Base-by-base conservation (phyloP, 2,329 filamentous ascomycete species). In the Claviceps pazoutovae region DNA sequence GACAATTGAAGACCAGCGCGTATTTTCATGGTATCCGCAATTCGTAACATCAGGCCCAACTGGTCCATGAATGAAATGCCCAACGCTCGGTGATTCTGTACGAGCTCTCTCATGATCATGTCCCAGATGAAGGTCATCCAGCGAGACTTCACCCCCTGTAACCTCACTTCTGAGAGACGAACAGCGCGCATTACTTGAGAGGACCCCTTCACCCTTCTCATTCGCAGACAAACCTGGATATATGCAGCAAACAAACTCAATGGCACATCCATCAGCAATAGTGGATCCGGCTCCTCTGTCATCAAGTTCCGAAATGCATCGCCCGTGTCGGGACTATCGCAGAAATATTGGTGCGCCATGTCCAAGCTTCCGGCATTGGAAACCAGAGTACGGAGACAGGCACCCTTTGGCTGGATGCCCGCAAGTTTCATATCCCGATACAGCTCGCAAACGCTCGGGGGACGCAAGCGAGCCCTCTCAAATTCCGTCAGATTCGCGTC, bases 381-480 rank as follows among this genome's bases (percentile, higher is more conserved):
- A 1, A 88, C 57, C 1, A 88, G 67, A 17, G 79, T 73, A 3
- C 67, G 66, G 7, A 87, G 70, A 26, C 75, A 78, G 42, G 68
- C 62, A 1, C 71, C 72, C 4, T 66, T 60, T 0, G 81, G 77
- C 6, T 61, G 65, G 19, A 83, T 60, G 1, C 73, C 71, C 2
- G 70, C 67, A 1, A 60, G 61, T 13, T 68, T 61, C 79, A 89
- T 85, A 43, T 73, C 68, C 11, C 71, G 60, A 53, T 83, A 84
- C 4, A 90, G 69, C 49, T 76, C 70, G 4, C 72, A 65, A 11
- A 81, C 66, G 1, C 70, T 74, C 2, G 85, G 85, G 1, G 84
- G 79, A 14, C 72, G 68, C 44, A 80, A 68, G n/a, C 79, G 73
- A 41, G 79, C 74, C 56, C 78, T 79, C 53, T 86, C 84, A 51